These are phyloP conservation scores for Pseudogymnoascus sp. DNA, from an alignment of 2,329 filamentous ascomycete genomes.

Conservation along the genomic window DNA sequence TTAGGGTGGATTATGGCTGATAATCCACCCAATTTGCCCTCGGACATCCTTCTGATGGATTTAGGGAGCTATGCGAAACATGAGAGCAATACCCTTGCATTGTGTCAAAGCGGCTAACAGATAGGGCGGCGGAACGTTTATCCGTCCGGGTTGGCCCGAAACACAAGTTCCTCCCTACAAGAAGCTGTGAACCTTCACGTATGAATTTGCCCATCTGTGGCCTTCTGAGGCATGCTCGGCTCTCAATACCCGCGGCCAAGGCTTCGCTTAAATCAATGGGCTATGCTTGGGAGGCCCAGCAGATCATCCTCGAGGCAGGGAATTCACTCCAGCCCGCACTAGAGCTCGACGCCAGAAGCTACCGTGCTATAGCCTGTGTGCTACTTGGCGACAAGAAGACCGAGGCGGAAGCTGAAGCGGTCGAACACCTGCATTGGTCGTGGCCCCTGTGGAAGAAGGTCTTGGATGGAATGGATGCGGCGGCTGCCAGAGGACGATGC, in stretches of 20 bases:
- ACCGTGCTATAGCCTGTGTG: slow-evolving; percentile 47
- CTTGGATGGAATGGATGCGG: slow-evolving; percentile 52
- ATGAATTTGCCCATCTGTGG: no score
- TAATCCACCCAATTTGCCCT: no score
- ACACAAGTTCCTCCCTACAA: no score
- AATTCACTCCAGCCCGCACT: slow-evolving; percentile 41
- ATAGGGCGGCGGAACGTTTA: no score
- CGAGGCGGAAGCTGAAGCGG: slow-evolving; percentile 40
- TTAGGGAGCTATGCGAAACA: no score
- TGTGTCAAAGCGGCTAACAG: no score
- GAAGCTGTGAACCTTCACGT: no score
- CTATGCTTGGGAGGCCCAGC: slow-evolving; percentile 53
- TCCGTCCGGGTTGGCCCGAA: no score
- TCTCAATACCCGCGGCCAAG: slow-evolving; percentile 31
- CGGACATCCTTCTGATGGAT: no score
- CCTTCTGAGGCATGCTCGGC: slow-evolving; percentile 25
- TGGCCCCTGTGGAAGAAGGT: slow-evolving; percentile 56
- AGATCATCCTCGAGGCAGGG: slow-evolving; percentile 45
- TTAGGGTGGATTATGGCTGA: no score
- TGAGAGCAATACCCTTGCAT: no score
- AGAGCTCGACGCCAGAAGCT: slow-evolving; percentile 44
- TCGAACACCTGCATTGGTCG: slow-evolving; percentile 40
- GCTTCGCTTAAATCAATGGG: slow-evolving; percentile 33
- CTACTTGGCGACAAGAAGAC: slow-evolving; percentile 48
- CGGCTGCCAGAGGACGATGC: slow-evolving; percentile 44